Evolutionary conservation across 2,329 filamentous ascomycete species (phyloP).

Genomic region (Colletotrichum eleusines): DNA sequence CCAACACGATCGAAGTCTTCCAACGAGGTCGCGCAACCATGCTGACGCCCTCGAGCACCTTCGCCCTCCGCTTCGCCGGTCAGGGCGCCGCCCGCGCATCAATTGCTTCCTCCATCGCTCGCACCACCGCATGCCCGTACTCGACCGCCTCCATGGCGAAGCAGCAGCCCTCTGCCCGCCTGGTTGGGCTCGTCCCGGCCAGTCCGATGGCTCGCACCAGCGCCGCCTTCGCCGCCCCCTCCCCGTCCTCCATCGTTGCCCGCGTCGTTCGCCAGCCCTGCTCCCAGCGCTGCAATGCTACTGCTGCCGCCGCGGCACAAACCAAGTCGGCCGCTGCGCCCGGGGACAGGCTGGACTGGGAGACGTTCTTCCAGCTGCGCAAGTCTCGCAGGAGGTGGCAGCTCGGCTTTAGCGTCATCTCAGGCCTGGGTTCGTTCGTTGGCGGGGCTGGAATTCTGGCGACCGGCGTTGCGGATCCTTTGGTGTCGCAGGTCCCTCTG

Average conservation of each 20-base stretch:
- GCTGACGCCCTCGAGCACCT: constrained; percentile 49
- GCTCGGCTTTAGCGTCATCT: constrained; percentile 78
- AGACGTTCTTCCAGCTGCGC: constrained; percentile 92
- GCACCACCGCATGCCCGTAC: constrained; percentile 46
- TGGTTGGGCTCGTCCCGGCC: constrained; percentile 38
- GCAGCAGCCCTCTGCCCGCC: constrained; percentile 30
- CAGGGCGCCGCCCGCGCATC: constrained; percentile 42
- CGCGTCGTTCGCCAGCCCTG: constrained; percentile 42
- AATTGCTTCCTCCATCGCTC: constrained; percentile 36
- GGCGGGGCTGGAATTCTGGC: constrained; percentile 75
- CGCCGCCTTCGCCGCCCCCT: constrained; percentile 37
- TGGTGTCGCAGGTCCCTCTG: constrained; percentile 79
- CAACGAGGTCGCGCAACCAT: constrained; percentile 41
- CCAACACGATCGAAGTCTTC: background rate
- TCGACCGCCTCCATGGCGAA: constrained; percentile 43
- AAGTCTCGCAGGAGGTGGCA: constrained; percentile 87
- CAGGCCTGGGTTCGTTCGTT: constrained; percentile 71
- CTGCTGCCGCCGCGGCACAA: constrained; percentile 33
- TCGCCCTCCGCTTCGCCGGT: constrained; percentile 49
- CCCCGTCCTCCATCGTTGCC: constrained; percentile 44
- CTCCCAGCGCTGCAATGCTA: constrained; percentile 38
- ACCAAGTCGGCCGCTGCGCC: constrained; percentile 37
- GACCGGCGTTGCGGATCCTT: constrained; percentile 77
- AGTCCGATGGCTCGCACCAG: constrained; percentile 35
- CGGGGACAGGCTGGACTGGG: constrained; percentile 77